phyloP scores from a whole-genome alignment of 2,329 filamentous ascomycete species.

The Anisogramma anomala region DNA sequence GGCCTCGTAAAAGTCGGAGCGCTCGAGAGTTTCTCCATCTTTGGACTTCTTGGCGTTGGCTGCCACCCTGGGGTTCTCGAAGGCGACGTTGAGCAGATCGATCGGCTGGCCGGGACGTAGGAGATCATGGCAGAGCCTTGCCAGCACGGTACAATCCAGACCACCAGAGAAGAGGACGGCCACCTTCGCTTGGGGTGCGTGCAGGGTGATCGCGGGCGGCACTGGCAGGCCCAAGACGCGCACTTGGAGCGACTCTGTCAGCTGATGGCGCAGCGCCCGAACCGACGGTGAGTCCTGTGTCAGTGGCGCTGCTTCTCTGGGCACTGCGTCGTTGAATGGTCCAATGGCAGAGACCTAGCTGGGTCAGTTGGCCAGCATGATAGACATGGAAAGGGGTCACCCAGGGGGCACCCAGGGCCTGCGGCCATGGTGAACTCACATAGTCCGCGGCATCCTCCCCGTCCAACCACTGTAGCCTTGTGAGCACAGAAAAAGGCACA shows the following conservation, averaged over 20 bases:
- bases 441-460: constrained; percentile 24
- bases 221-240: constrained; percentile 56
- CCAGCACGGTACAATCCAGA: constrained; percentile 82
- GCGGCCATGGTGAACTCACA: constrained; percentile 28
- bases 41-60: constrained; percentile 36
- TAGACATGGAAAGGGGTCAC: constrained; percentile 11
- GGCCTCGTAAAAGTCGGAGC: constrained; percentile 52
- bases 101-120: constrained; percentile 58
- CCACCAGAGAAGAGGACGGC: constrained; percentile 90
- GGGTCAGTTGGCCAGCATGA: constrained; percentile 30
- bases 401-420: constrained; percentile 2
- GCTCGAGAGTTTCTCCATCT: constrained; percentile 17
- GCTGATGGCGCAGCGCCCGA: constrained; percentile 36
- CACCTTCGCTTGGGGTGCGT: constrained; percentile 43
- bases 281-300: constrained; percentile 39
- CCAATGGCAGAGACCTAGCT: constrained; percentile 43
- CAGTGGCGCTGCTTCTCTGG: constrained; percentile 21
- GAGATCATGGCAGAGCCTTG: constrained; percentile 66
- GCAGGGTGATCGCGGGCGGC: constrained; percentile 17
- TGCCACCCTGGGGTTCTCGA: constrained; percentile 76
- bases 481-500: neutral
- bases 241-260: constrained; percentile 50
- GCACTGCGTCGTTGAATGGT: constrained; percentile 37
- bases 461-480: constrained; percentile 25
- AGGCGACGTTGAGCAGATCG: constrained; percentile 90